phyloP scores from a whole-genome alignment of 2,329 filamentous ascomycete species.

The Aspergillus ochraceoroseus region DNA sequence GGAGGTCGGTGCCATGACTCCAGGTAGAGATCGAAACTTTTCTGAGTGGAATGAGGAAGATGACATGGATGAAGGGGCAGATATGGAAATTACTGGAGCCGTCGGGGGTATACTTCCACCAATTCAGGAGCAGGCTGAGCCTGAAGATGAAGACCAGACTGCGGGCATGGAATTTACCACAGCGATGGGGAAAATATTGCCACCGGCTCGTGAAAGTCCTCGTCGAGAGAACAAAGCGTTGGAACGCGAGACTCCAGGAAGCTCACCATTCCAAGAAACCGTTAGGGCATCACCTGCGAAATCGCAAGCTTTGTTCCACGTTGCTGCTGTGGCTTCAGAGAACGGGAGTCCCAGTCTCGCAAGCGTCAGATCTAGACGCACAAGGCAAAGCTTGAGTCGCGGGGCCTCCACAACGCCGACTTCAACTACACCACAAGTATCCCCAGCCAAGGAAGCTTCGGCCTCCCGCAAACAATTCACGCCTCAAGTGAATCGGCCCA shows the following conservation, averaged over 20 bases:
- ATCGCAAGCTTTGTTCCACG: slow-evolving; percentile 28
- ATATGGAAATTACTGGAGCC: slow-evolving; percentile 59
- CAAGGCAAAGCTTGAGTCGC: slow-evolving; percentile 46
- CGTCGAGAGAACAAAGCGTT: slow-evolving; percentile 52
- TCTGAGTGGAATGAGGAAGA: slow-evolving; percentile 28
- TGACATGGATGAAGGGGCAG: slow-evolving; percentile 31
- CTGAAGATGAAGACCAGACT: slow-evolving; percentile 43
- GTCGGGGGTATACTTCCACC: slow-evolving; percentile 44
- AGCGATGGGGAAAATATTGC: slow-evolving; percentile 59
- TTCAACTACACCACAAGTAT: slow-evolving; percentile 34
- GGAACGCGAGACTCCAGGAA: slow-evolving; percentile 54
- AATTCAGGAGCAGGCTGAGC: slow-evolving; percentile 39
- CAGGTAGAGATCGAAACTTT: slow-evolving; percentile 22
- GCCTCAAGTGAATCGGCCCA: slow-evolving; percentile 43
- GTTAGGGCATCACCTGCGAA: slow-evolving; percentile 32
- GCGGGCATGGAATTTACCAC: slow-evolving; percentile 65
- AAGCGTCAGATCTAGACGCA: slow-evolving; percentile 47
- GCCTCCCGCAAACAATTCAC: slow-evolving; percentile 43
- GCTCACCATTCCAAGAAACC: slow-evolving; percentile 46
- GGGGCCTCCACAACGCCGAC: slow-evolving; percentile 45
- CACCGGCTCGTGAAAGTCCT: slow-evolving; percentile 37
- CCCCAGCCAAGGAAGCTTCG: slow-evolving; percentile 37
- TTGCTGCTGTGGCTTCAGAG: slow-evolving; percentile 44
- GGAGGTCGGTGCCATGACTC: slow-evolving; percentile 12
- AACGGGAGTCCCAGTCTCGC: slow-evolving; percentile 54